Evolutionary conservation across 2,329 filamentous ascomycete genomes (phyloP).

Genomic region (Macroventuria anomochaeta): DNA sequence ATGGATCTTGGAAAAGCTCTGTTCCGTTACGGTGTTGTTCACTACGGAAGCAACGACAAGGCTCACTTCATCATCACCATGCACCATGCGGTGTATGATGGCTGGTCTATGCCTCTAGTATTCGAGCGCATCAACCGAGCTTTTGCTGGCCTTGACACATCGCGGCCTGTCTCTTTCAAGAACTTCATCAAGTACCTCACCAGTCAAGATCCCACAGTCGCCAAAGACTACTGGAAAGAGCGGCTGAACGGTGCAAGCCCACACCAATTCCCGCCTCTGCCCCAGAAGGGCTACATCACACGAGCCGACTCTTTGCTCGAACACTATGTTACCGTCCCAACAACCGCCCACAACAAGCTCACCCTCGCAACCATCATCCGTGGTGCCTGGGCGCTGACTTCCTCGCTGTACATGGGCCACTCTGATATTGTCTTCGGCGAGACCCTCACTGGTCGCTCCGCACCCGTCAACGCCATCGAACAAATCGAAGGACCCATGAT

Average conservation of each 20-base stretch:
- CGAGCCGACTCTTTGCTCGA: constrained; percentile 60
- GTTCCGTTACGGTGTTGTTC: constrained; percentile 48
- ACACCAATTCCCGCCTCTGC: constrained; percentile 59
- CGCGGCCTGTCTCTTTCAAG: constrained; percentile 49
- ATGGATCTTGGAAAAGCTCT: constrained; percentile 52
- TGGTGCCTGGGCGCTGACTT: constrained; percentile 66
- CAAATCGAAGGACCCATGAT: constrained; percentile 68
- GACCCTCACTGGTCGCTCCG: constrained; percentile 64
- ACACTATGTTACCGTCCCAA: constrained; percentile 52
- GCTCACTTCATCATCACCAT: constrained; percentile 57
- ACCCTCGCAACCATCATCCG: constrained; percentile 60
- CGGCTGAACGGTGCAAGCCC: constrained; percentile 55
- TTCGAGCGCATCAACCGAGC: constrained; percentile 45
- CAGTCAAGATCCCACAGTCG: constrained; percentile 49
- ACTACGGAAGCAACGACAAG: constrained; percentile 26
- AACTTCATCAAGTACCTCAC: constrained; percentile 59
- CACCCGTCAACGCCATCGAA: constrained; percentile 54
- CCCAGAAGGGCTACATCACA: constrained; percentile 55
- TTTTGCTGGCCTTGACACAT: constrained; percentile 36
- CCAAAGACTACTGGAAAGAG: constrained; percentile 57
- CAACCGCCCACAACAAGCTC: constrained; percentile 48
- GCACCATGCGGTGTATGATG: constrained; percentile 62
- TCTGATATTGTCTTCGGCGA: constrained; percentile 65
- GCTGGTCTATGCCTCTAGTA: constrained; percentile 51
- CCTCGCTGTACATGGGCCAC: constrained; percentile 62